These are phyloP conservation scores for Aspergillus haitiensis DNA, from an alignment of 495 filamentous ascomycete species.

Conservation along the genomic window DNA sequence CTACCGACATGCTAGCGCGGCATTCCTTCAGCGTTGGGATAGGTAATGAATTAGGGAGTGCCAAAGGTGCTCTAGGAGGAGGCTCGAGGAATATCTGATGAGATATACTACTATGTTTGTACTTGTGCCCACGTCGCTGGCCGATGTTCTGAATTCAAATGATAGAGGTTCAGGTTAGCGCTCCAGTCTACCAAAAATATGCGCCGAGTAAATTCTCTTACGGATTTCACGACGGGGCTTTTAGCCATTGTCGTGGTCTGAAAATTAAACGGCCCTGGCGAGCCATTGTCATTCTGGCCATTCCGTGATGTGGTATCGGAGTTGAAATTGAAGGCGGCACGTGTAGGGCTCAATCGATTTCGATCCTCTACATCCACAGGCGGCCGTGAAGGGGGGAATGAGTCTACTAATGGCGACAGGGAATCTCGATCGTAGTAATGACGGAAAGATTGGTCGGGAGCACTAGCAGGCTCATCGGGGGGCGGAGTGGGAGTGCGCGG, in stretches of 20 bases:
- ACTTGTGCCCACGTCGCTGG: slow-evolving; percentile 92
- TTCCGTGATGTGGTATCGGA: slow-evolving; percentile 40
- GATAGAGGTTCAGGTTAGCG: slow-evolving; percentile 15
- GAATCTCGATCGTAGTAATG: slow-evolving; percentile 54
- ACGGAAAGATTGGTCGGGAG: slow-evolving; percentile 15
- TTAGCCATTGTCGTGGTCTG: slow-evolving; percentile 78
- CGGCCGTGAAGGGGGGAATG: slow-evolving; percentile 38
- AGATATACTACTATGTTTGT: slow-evolving; percentile 95
- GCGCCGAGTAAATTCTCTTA: slow-evolving; percentile 40
- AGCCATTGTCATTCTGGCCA: slow-evolving; percentile 41
- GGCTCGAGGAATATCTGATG: slow-evolving; percentile 97
- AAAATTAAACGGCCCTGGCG: slow-evolving; percentile 83
- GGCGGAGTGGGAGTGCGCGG: slow-evolving; percentile 71
- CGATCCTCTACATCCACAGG: slow-evolving; percentile 28
- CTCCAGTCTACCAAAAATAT: slow-evolving; percentile 4
- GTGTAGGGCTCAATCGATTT: slow-evolving; percentile 42
- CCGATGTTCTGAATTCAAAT: slow-evolving; percentile 63
- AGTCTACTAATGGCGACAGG: slow-evolving; percentile 62
- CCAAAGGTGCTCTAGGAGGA: slow-evolving; percentile 80
- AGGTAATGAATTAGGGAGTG: slow-evolving; percentile 88
- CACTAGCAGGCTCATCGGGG: slow-evolving; percentile 48
- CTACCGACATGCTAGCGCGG: slow-evolving; percentile 77
- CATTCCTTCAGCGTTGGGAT: slow-evolving; percentile 90
- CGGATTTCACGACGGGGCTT: slow-evolving; percentile 74
- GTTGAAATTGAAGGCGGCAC: slow-evolving; percentile 45